Base-by-base conservation (phyloP, 768 basidiomycete species). In the Xerocomellus intermedius region DNA sequence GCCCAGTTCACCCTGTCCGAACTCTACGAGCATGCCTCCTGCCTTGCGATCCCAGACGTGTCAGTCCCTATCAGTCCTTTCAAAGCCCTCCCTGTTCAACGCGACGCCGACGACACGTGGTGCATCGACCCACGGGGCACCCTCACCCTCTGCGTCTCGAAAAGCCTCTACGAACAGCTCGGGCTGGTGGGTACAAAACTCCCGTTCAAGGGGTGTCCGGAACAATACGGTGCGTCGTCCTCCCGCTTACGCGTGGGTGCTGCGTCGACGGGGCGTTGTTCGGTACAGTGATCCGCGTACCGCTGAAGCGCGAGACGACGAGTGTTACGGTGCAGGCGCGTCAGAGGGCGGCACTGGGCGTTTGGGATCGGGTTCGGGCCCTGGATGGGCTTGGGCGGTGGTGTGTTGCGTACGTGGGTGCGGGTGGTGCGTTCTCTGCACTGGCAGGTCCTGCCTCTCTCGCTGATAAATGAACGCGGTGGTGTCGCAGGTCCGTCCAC, bases 81-180 rank as follows among this genome's bases (percentile, higher is more conserved):
- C 39, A 69, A 75, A 30, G 70, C 76, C 37, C 54, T 81, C 28
- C 64, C 67, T 9, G 43, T 66, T 54, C 54, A 64, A 4, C 59
- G 69, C 24, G 62, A 65, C 24, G 59, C 64, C 6, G 80, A 83
- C 30, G 86, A 88, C 56, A 77, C 76, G 2, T 91, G 89, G 89
- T 87, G 85, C 62, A 74, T 89, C 52, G 87, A 89, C 61, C 74
- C 77, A 3, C 79, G 84, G 17, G 83, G 84, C 4, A 59, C 83
- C 42, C 68, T 90, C 55, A 83, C 83, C 0, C 65, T 89, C 19
- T 80, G 74, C 24, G 74, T 84, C 6, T 74, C 75, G 41, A 84
- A 83, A 65, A 72, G 73, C 17, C 81, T 82, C 1, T 89, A 89
- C 64, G 79, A 87, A 59, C 69, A 69, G 8, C 75, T 89, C 8